These are phyloP conservation scores for Barnettozyma vustinii DNA, from an alignment of 805 yeast species.

Conservation along the genomic window DNA sequence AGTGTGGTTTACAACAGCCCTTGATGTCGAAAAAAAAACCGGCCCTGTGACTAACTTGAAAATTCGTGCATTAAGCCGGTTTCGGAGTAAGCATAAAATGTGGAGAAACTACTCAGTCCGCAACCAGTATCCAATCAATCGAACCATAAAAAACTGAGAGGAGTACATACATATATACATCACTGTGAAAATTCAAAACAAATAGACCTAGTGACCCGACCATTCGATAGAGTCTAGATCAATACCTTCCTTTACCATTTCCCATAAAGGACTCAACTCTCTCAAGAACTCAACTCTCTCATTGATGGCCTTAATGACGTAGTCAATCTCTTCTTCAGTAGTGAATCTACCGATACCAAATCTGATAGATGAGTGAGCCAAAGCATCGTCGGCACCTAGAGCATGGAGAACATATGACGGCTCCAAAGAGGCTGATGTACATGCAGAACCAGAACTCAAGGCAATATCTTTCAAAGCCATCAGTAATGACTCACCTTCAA, in stretches of 20 bases:
- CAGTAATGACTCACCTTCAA: slow-evolving; percentile 94
- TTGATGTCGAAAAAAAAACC: neutral
- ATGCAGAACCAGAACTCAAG: slow-evolving; percentile 92
- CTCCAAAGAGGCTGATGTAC: slow-evolving; percentile 97
- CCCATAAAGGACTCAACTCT: slow-evolving; percentile 95
- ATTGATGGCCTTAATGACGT: slow-evolving; percentile 81
- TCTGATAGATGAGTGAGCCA: slow-evolving; percentile 97
- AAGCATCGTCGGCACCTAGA: slow-evolving; percentile 94
- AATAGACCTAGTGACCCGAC: slow-evolving; percentile 74
- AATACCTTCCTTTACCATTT: slow-evolving; percentile 98
- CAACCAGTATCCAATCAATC: neutral
- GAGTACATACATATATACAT: neutral
- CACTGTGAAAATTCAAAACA: neutral
- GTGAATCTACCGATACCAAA: slow-evolving; percentile 97
- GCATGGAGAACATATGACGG: slow-evolving; percentile 97
- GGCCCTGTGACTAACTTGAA: neutral
- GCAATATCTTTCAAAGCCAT: slow-evolving; percentile 99
- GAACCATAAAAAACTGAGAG: no score
- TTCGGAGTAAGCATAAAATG: neutral
- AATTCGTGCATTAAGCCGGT: neutral
- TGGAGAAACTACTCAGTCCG: neutral
- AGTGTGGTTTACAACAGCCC: neutral
- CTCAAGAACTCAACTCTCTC: slow-evolving; percentile 89
- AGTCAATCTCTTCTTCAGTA: slow-evolving; percentile 92
- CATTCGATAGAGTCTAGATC: slow-evolving; percentile 92